These are phyloP conservation scores for Paracoccidioides brasiliensis DNA, from an alignment of 2,329 filamentous ascomycete species.

Conservation along the genomic window DNA sequence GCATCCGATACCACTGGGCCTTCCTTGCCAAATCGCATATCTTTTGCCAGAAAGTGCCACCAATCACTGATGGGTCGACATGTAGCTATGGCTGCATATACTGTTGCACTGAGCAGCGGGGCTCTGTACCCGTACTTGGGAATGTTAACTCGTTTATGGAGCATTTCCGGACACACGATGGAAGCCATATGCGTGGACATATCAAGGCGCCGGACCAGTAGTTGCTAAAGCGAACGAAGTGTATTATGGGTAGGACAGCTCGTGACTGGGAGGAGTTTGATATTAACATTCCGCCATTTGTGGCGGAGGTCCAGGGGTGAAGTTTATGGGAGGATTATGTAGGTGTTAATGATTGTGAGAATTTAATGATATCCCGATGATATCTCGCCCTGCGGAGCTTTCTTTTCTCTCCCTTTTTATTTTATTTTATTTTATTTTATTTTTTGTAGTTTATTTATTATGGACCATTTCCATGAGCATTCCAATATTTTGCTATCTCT, in stretches of 20 bases:
- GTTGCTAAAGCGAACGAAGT: conserved; percentile 30
- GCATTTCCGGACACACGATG: conserved; percentile 27
- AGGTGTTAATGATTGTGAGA: neutral
- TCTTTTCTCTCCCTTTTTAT: no score
- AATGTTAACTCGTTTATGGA: conserved; percentile 32
- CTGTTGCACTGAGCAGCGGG: conserved; percentile 29
- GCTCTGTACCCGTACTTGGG: conserved; percentile 24
- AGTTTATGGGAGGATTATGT: neutral
- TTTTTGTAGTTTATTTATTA: neutral
- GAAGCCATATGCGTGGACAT: conserved; percentile 16
- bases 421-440: no score
- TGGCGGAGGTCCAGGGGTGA: conserved; percentile 7
- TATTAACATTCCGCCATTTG: conserved; percentile 31
- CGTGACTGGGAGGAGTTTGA: conserved; percentile 33
- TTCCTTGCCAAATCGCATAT: conserved; percentile 38
- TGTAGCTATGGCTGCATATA: conserved; percentile 34
- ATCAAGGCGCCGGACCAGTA: conserved; percentile 21
- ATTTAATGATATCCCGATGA: neutral
- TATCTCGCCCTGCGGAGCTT: neutral
- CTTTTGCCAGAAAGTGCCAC: conserved; percentile 18
- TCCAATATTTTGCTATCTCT: neutral
- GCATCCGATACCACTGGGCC: conserved; percentile 34
- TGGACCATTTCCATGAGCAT: neutral
- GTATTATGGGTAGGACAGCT: conserved; percentile 30
- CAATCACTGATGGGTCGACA: conserved; percentile 9